These are phyloP conservation scores for Talaromyces thailandensis DNA, from an alignment of 495 filamentous ascomycete species.

Conservation along the genomic window DNA sequence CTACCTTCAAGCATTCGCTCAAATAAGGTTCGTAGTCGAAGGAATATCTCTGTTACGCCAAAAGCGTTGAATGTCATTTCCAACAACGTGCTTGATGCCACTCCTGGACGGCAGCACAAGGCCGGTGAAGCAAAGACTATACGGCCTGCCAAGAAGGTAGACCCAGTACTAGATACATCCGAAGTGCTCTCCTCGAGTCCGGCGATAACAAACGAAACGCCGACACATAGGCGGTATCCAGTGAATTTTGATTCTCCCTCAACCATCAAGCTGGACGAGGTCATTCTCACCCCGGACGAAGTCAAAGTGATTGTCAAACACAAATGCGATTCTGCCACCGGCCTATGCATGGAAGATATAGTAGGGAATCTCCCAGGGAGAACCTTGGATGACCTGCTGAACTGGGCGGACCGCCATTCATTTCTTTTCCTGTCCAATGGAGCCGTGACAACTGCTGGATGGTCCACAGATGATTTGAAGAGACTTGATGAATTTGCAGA, in stretches of 20 bases:
- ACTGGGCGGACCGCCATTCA: slow-evolving; percentile 25
- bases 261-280: slow-evolving; percentile 13
- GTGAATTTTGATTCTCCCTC: slow-evolving; percentile 1
- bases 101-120: not conserved
- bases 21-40: not conserved
- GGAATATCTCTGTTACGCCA: not conserved
- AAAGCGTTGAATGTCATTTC: not conserved
- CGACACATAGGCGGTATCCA: not conserved
- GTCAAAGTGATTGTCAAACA: slow-evolving; percentile 19
- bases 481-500: slow-evolving; percentile 19
- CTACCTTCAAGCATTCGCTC: slow-evolving; percentile 16
- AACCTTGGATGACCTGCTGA: slow-evolving; percentile 15
- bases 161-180: not conserved
- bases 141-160: not conserved
- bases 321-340: slow-evolving; percentile 11
- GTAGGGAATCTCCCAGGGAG: slow-evolving; percentile 18
- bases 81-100: not conserved
- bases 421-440: slow-evolving; percentile 18
- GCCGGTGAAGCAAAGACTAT: not conserved
- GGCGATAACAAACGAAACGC: not conserved
- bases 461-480: slow-evolving; percentile 24
- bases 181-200: slow-evolving; percentile 1
- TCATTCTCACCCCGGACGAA: slow-evolving; percentile 25
- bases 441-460: slow-evolving; percentile 5
- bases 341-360: slow-evolving; percentile 25